Evolutionary conservation across 805 yeast species (phyloP).

Genomic region (Saccharomycopsis malanga): DNA sequence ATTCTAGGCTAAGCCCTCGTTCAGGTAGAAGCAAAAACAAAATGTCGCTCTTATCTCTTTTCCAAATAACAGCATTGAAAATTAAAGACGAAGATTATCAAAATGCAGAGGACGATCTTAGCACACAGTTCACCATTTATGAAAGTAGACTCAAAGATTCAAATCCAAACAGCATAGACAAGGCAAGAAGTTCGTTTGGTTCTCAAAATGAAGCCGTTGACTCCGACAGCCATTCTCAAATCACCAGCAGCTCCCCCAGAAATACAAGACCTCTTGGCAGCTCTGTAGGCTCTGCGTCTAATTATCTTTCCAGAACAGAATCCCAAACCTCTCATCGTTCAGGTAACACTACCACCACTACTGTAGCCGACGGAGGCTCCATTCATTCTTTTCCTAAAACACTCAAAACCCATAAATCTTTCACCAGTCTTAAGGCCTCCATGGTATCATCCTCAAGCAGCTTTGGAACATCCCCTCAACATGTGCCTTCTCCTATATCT

Average conservation of each 20-base stretch:
- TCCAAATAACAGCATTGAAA: constrained; percentile 18
- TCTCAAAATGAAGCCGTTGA: neutral
- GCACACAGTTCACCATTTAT: constrained; percentile 4
- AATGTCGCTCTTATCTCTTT: constrained; percentile 14
- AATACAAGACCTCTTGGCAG: neutral
- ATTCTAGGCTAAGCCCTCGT: constrained; percentile 4
- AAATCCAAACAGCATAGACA: neutral
- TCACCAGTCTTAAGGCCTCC: neutral
- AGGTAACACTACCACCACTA: neutral
- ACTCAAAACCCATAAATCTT: neutral
- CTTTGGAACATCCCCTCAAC: neutral
- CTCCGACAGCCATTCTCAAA: neutral
- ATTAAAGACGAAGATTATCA: constrained; percentile 19
- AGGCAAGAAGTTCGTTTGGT: neutral
- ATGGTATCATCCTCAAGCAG: neutral
- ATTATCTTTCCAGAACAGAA: neutral
- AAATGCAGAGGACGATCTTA: constrained; percentile 1
- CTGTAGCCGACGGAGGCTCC: neutral
- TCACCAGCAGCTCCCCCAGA: neutral
- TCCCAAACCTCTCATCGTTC: neutral
- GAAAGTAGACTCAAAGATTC: constrained; percentile 2
- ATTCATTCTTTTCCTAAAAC: neutral
- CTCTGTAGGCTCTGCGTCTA: neutral
- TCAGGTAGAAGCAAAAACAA: constrained; percentile 10
- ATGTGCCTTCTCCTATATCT: constrained; percentile 8